Base-by-base conservation (phyloP, 163 green algal species). In the Chlorella variabilis region DNA sequence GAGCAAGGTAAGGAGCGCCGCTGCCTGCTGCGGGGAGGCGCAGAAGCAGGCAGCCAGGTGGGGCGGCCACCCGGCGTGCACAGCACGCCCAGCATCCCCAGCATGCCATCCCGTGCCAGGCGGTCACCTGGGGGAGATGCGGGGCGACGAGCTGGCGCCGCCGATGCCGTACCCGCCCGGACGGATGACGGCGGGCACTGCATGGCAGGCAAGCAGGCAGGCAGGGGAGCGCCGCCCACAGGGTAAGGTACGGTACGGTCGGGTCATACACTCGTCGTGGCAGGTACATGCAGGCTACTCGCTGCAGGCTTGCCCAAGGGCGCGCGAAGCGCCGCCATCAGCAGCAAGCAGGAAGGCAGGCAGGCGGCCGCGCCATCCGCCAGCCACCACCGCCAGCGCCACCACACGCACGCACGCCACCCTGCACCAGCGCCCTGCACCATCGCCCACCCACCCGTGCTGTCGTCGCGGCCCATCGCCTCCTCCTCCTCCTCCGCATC, bases 131-230 rank as follows among this genome's bases (percentile, higher is more conserved):
- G 41, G 56, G 20, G 59, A 51, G 18, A 62, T 41, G 42, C 39
- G 31, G 8, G 68, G 11, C 0, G 66, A 20, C 13, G 62, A 63
- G 4, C 21, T 6, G 15, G 27, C 48, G 62, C 71, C 70, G 27
- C 2, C 17, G 5, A 29, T 33, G 45, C 85, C 81, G 71, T 89
- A 87, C 29, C 49, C 48, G 38, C 77, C 85, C 0, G 81, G 76
- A 20, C 75, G 49, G 41, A 87, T 85, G 54, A 89, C 76, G 23
- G 81, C 58, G 2, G 85, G 85, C 38, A 89, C 85, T 76, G 77
- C 48, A 48, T 36, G 13, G 51, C 11, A 18, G 17, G 20, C 11
- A 71, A 31, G 23, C 2, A 42, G 23, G 54, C 25, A 27, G 2
- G 36, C 5, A 36, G 21, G 20, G 11, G 49, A 23, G 17, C 13